phyloP scores from a whole-genome alignment of 2,329 filamentous ascomycete genomes.

The Pseudocercospora cruenta region DNA sequence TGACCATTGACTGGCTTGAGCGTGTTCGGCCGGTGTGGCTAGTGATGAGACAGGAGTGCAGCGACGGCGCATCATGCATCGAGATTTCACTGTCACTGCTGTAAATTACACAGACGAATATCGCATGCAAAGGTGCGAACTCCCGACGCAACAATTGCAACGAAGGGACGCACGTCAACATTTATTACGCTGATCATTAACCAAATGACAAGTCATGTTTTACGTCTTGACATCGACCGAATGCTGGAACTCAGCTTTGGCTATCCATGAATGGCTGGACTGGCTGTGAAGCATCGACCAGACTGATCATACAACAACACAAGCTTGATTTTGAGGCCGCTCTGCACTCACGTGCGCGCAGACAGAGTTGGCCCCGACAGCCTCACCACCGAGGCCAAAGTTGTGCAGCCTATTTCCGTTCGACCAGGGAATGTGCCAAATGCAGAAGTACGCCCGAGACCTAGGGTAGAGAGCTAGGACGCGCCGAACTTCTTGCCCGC shows the following conservation, averaged over 20 bases:
- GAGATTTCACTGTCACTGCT: neutral
- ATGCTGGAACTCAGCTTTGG: too few species aligned
- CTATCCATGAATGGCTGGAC: too few species aligned
- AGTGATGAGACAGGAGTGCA: slow-evolving; percentile 15
- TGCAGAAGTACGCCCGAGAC: slow-evolving; percentile 22
- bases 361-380: slow-evolving; percentile 5
- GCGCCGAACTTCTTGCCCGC: slow-evolving; percentile 14
- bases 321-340: neutral
- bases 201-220: neutral
- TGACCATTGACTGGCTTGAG: neutral
- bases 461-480: slow-evolving; percentile 13
- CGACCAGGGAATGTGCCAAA: slow-evolving; percentile 14
- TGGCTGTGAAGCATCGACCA: neutral
- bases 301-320: neutral
- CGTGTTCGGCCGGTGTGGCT: neutral
- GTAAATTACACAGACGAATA: neutral
- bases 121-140: neutral
- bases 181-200: too few species aligned
- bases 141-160: too few species aligned
- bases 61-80: neutral
- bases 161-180: too few species aligned
- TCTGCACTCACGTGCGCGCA: neutral
- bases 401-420: slow-evolving; percentile 14
- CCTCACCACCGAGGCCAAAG: slow-evolving; percentile 16
- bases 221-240: too few species aligned